A percentile compares a stretch with the other conserved stretches of the same genome.
Evolutionary conservation across 345 rosid species (phyloP).

Genomic region (Eucalyptus polybractea): DNA sequence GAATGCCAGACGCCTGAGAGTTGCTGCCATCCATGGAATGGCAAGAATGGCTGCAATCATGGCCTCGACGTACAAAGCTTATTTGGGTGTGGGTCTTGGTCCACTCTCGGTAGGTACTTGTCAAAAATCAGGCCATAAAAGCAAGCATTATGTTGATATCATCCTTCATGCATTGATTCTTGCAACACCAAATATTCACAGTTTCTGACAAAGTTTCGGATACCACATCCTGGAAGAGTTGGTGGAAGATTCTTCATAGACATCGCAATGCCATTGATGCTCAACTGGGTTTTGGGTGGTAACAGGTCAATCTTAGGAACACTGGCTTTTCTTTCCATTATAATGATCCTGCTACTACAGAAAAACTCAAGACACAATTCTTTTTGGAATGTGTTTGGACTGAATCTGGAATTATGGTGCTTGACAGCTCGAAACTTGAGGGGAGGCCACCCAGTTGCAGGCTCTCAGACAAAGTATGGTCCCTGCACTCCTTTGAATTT

Average conservation of each 20-base stretch:
- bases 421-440: constrained; percentile 68
- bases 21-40: constrained; percentile 76
- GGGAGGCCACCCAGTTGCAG: constrained; percentile 73
- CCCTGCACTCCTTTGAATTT: not conserved
- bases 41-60: constrained; percentile 93
- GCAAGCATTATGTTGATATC: not conserved
- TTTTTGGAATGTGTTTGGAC: not conserved
- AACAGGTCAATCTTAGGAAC: constrained; percentile 47
- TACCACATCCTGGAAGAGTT: constrained; percentile 87
- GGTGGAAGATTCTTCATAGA: constrained; percentile 76
- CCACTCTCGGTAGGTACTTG: constrained; percentile 55
- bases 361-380: not conserved
- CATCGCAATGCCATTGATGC: constrained; percentile 74
- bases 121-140: not conserved
- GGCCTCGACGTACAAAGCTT: constrained; percentile 95
- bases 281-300: constrained; percentile 87
- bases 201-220: constrained; percentile 80
- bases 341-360: not conserved
- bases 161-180: not conserved
- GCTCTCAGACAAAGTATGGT: constrained; percentile 68
- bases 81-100: constrained; percentile 94
- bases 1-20: constrained; percentile 64
- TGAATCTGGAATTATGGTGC: not conserved
- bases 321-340: not conserved
- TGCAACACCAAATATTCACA: constrained; percentile 3